These are phyloP conservation scores for Penicillium sp. DNA, from an alignment of 2,329 filamentous ascomycete species.

Conservation along the genomic window DNA sequence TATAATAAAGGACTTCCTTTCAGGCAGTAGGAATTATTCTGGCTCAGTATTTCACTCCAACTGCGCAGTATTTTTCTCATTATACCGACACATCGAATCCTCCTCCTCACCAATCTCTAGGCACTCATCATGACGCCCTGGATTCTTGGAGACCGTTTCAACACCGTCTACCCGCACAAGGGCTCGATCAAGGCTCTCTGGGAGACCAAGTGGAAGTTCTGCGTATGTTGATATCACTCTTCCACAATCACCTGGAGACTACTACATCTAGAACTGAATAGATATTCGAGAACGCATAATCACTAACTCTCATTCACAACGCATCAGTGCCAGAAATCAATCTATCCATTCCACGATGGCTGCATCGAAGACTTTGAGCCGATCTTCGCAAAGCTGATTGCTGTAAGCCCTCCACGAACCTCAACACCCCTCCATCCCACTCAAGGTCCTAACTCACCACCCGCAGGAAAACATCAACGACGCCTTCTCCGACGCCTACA, in stretches of 20 bases:
- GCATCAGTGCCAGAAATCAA: conserved; percentile 55
- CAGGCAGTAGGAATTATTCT: background rate
- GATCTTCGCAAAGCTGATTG: conserved; percentile 64
- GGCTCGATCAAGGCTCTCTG: conserved; percentile 64
- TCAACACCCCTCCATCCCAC: background rate
- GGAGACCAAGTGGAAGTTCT: conserved; percentile 75
- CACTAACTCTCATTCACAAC: conserved; percentile 30
- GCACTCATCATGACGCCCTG: conserved; percentile 26
- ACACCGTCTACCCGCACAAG: conserved; percentile 57
- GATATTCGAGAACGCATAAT: background rate
- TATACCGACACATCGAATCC: background rate
- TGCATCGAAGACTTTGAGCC: conserved; percentile 68
- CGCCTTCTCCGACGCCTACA: conserved; percentile 66
- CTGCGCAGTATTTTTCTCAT: background rate
- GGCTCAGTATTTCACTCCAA: background rate
- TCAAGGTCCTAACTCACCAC: background rate
- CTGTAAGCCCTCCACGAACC: conserved; percentile 39
- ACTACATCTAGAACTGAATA: background rate
- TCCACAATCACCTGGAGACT: background rate
- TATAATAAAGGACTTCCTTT: background rate
- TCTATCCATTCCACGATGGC: conserved; percentile 76
- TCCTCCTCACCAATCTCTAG: background rate
- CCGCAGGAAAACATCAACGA: conserved; percentile 61
- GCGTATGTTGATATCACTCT: conserved; percentile 47
- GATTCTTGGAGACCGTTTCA: conserved; percentile 50